Evolutionary conservation across 139 green algal species (phyloP), one percentile per base, ranked within the genome.

Genomic region (Desmodesmus armatus): DNA sequence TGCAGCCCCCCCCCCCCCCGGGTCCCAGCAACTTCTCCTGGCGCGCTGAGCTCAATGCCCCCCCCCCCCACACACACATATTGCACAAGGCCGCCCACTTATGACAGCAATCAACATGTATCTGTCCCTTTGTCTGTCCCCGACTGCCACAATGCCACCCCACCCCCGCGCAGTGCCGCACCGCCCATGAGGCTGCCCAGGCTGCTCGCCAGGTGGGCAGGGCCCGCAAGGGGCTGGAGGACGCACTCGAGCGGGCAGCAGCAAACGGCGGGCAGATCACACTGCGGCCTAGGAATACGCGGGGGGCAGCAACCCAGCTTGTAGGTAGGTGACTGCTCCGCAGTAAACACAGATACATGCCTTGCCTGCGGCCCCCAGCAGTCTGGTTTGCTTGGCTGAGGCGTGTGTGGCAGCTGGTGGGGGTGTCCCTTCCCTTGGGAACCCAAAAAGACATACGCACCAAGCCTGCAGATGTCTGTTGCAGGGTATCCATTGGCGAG

Each of bases 151-250:
- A 74, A 19, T 80, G 75, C 17, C 75, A 71, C 15, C 49, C 69
- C 6, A 51, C 58, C n/a, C n/a, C n/a, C n/a, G n/a, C n/a, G n/a
- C n/a, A 90, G 84, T 80, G 87, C 13, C 33, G 49, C 1, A 58
- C 69, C 0, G 84, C 84, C 0, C 83, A 92, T 3, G 84, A 89
- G 51, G 85, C 84, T 3, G 87, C 84, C 41, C 43, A 65, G 5
- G 53, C 71, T 6, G 80, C 43, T 53, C 51, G 47, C 21, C 83
- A 84, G 67, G 29, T 63, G 19, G 63, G 71, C n/a, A 41, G 86
- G 44, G 71, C 88, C 39, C 31, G 63, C 53, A 80, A 92, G n/a
- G 78, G 77, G 67, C 67, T 94, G 35, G 89, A 92, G 85, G 49
- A 47, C 5, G 85, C 85, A 2, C 41, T 93, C 23, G 65, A 37